These are phyloP conservation scores for Circinella umbellata DNA, from an alignment of 371 early-diverging fungal genomes.

Conservation along the genomic window DNA sequence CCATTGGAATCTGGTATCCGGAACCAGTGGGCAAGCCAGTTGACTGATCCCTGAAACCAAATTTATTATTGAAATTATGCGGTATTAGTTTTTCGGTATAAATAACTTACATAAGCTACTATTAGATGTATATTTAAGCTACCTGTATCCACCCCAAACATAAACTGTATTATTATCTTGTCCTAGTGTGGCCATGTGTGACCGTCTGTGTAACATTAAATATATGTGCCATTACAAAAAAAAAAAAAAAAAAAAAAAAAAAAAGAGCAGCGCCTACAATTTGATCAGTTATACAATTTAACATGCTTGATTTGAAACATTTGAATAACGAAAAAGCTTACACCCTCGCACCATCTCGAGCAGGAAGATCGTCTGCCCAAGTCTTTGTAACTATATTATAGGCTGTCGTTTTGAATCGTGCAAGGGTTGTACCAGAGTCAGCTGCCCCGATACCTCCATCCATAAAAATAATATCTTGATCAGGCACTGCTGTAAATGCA, in stretches of 20 bases:
- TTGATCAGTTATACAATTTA: too few species aligned
- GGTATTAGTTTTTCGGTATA: too few species aligned
- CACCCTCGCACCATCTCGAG: not conserved
- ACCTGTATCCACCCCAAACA: not conserved
- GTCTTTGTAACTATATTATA: not conserved
- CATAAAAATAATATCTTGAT: not conserved
- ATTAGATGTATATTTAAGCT: too few species aligned
- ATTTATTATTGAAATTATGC: too few species aligned
- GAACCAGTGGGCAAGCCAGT: too few species aligned
- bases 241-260: too few species aligned
- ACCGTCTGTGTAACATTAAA: not conserved
- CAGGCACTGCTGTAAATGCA: not conserved
- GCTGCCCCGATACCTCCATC: not conserved
- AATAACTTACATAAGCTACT: too few species aligned
- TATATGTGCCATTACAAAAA: too few species aligned
- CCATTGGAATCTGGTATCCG: not conserved
- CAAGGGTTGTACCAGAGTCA: not conserved
- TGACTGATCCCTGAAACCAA: too few species aligned
- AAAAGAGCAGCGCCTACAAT: too few species aligned
- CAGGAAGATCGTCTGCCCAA: not conserved
- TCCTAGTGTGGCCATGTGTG: not conserved
- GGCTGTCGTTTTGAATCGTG: not conserved
- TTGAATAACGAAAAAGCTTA: not conserved
- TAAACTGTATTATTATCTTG: not conserved
- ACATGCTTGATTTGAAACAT: too few species aligned